Base-by-base conservation (phyloP, 495 filamentous ascomycete genomes). In the Aspergillus incahuasiensis region DNA sequence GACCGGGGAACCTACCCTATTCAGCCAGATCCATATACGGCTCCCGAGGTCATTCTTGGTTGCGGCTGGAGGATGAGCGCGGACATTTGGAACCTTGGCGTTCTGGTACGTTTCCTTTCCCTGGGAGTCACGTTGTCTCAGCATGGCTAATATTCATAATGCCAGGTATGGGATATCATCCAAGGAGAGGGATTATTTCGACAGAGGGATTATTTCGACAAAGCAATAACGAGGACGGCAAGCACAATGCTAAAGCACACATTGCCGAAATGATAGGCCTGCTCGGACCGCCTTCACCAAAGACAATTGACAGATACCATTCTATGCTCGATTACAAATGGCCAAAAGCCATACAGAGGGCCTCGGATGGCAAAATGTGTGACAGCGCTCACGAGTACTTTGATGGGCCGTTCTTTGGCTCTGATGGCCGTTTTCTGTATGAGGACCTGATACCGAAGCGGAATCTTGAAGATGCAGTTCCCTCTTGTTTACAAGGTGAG, bases 81-180 rank as follows among this genome's bases (percentile, higher is more conserved):
- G 19, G 72, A 76, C 58, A 71, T 76, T 9, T 77, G 73, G 73
- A 65, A 61, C 39, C 32, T 69, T 5, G 77, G 74, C 8, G 67
- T 73, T 49, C 61, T 78, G 66, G 74, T 79, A 58, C 18, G 67
- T 50, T 42, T 13, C 20, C 22, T 35, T 13, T 5, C 6, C 8
- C 15, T 25, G 3, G 25, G 8, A n/a, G 30, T 18, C n/a, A 1
- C 28, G 12, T 51, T n/a, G n/a, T 38, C 22, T 60, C 34, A 1
- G 25, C 8, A 28, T 8, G 8, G 56, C n/a, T 56, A 52, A 57
- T 38, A 11, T 15, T n/a, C 22, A 7, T 28, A 28, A 28, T 28
- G 15, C 13, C 71, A 58, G 75, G 56, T 74, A 11, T 81, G 75
- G 74, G 68, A 78, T 56, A 46, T 79, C 0, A 72, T 77, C 35